phyloP scores from a whole-genome alignment of 2,329 filamentous ascomycete species.

The Cadophora gregata region DNA sequence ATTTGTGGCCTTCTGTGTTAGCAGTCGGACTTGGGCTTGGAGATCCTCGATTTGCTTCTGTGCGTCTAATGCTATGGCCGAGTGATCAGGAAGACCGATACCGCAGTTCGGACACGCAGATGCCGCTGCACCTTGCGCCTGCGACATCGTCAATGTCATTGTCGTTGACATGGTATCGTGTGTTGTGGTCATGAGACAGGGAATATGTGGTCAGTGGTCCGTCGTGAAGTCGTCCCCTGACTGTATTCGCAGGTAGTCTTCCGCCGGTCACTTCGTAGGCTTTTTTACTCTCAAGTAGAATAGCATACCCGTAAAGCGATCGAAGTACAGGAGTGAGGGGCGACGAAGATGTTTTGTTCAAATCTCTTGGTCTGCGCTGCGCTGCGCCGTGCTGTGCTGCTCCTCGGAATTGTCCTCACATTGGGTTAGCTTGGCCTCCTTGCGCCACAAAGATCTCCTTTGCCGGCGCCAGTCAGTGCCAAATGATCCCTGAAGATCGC shows the following conservation, averaged over 20 bases:
- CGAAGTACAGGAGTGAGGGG: neutral
- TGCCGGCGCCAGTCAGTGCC: constrained; percentile 17
- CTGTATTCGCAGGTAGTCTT: constrained; percentile 1
- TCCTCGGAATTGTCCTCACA: neutral
- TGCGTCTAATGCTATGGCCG: constrained; percentile 46
- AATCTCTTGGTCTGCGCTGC: neutral
- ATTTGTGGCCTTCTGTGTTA: constrained; percentile 74
- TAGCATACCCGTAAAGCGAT: neutral
- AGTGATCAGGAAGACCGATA: constrained; percentile 36
- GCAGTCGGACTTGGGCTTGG: constrained; percentile 70
- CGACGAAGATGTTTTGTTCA: constrained; percentile 13
- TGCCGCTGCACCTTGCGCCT: constrained; percentile 24
- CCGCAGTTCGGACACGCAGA: constrained; percentile 44
- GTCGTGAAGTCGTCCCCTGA: constrained; percentile 8
- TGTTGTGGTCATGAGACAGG: constrained; percentile 24
- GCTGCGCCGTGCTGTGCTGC: neutral
- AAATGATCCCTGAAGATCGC: constrained; percentile 9
- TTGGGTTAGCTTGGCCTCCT: neutral
- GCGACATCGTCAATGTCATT: constrained; percentile 42
- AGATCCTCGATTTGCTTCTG: constrained; percentile 71
- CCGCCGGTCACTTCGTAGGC: neutral
- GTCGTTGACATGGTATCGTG: constrained; percentile 41
- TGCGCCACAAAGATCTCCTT: constrained; percentile 16
- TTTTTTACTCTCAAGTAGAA: neutral
- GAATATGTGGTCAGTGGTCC: neutral